Base-by-base conservation (phyloP, 371 early-diverging fungal genomes). In the Rhizoclosmatium hyalinum region DNA sequence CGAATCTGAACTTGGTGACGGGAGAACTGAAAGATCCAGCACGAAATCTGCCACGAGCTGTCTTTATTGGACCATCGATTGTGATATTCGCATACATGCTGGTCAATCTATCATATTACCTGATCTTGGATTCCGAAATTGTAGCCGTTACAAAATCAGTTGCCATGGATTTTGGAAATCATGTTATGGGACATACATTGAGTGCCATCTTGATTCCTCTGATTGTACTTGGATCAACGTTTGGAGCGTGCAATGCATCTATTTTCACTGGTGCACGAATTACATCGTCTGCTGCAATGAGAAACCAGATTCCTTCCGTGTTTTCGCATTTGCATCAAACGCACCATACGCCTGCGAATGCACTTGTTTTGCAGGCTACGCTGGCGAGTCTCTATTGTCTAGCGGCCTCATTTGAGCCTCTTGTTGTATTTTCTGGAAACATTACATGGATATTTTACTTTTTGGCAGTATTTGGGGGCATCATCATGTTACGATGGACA, bases 1-100 rank as follows among this genome's bases (percentile, higher is more conserved):
- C 93, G 69, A 95, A 94, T 74, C 82, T 97, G 10, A 95, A 95
- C 70, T 92, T 93, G 72, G 93, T 94, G 39, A 90, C 94, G 17
- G 94, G 94, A 32, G 97, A 97, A 85, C 92, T 97, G 85, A 92
- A 92, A 74, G 87, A 94, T 68, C 95, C 96, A 4, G 88, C 89
- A 8, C 85, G 87, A 43, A 93, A 95, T 77, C 84, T 97, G 45
- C 96, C 96, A n/a, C 66, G 80, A 21, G 88, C 88, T 2, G 75
- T 87, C 17, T 79, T 83, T 39, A 81, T 81, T 1, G 89, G 91
- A 0, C 90, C 95, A n/a, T 87, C 90, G 2, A 81, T 92, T 21
- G 94, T 95, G 46, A 91, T 93, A 6, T 65, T 92, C 6, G 89
- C 90, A 54, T 97, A 96, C 77, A 75, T 95, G 12, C 77, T 94